Evolutionary conservation across 371 early-diverging fungal genomes (phyloP).

Genomic region (Apophysomyces elegans): DNA sequence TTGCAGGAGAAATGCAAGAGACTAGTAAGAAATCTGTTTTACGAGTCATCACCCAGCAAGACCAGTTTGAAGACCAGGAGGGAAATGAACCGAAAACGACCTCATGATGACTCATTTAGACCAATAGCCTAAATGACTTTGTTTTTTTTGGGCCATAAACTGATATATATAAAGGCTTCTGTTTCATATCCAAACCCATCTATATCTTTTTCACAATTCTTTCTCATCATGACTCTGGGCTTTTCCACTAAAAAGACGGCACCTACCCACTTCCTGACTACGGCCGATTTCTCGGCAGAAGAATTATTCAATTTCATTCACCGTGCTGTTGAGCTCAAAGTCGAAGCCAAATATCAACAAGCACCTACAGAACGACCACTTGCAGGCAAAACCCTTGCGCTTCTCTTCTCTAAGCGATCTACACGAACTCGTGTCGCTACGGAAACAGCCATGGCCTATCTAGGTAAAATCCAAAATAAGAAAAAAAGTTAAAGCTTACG

Average conservation of each 20-base stretch:
- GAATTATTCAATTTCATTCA: conserved; percentile 35
- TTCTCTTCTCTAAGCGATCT: conserved; percentile 89
- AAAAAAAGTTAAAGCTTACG: no score
- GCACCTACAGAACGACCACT: conserved; percentile 55
- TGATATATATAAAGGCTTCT: not conserved
- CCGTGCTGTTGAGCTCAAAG: conserved; percentile 40
- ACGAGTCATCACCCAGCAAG: conserved; percentile 76
- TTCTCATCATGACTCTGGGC: conserved; percentile 35
- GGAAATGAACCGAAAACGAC: conserved; percentile 58
- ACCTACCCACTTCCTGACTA: conserved; percentile 41
- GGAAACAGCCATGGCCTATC: conserved; percentile 82
- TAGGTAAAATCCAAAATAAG: conserved; percentile 44
- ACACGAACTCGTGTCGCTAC: conserved; percentile 94
- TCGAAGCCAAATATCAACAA: conserved; percentile 33
- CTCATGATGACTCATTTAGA: conserved; percentile 7
- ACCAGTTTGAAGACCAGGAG: conserved; percentile 76
- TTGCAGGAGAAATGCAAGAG: conserved; percentile 87
- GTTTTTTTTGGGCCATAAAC: no score
- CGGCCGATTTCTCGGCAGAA: conserved; percentile 41
- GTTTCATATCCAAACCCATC: not conserved
- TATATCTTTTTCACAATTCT: not conserved
- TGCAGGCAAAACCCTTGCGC: conserved; percentile 73
- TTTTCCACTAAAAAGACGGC: not conserved
- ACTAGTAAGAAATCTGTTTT: conserved; percentile 81
- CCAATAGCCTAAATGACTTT: not conserved